Evolutionary conservation across 352 stramenopile species (phyloP), one percentile per base, ranked within the genome.

Genomic region (Pythium monospermum): DNA sequence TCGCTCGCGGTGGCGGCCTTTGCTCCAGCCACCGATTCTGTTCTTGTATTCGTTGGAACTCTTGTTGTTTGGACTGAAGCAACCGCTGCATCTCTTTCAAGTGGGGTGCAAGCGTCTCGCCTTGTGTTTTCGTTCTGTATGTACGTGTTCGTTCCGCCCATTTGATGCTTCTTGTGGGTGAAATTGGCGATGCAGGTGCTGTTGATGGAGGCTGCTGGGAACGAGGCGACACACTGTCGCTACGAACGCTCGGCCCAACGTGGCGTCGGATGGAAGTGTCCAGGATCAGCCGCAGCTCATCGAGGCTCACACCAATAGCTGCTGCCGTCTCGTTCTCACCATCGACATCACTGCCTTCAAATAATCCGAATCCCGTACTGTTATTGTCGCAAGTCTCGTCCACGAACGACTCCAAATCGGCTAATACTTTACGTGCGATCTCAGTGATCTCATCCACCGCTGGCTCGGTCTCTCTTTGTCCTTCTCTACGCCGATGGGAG

Each of bases 211-310:
- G n/a, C n/a, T n/a, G n/a, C n/a, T n/a, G n/a, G n/a, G n/a, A n/a
- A n/a, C n/a, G n/a, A n/a, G n/a, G n/a, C n/a, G n/a, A n/a, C n/a
- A n/a, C n/a, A n/a, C n/a, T 18, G n/a, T 5, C 45, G 15, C 55
- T 28, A 15, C 35, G 37, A 26, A 41, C 19, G 51, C 25, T 52
- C 18, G 6, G 30, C 1, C 18, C 46, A 13, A 35, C 59, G 57
- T 83, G 67, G 6, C 73, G 73, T 11, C 74, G 60, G 27, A 87
- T 87, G 11, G 76, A 72, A 30, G 71, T 73, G 25, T 85, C 76
- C 27, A 87, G 41, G 21, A 72, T 74, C 22, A 87, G 44, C 2
- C 57, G 62, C 33, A 84, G 61, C 57, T 87, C 76, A 26, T 83
- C 64, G 3, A 85, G 52, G 18, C 22, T 56, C 13, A 61, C 39